These are phyloP conservation scores for Phaeosphaeria sp. DNA, from an alignment of 2,329 filamentous ascomycete species.

Conservation along the genomic window DNA sequence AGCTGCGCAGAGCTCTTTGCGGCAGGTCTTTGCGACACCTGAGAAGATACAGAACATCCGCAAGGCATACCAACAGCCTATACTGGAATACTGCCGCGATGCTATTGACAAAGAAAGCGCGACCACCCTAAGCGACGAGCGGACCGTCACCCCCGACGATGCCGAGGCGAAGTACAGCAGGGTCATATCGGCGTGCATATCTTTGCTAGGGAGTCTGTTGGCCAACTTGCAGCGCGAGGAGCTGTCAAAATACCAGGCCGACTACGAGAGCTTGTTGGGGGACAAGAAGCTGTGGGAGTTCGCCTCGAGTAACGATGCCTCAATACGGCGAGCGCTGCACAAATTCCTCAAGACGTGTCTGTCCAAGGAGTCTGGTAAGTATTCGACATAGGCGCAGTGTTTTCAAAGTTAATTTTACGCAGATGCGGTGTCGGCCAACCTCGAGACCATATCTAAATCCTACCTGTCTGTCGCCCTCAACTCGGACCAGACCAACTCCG, in stretches of 20 bases:
- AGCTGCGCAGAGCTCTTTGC: slow-evolving; percentile 78
- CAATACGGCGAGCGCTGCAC: slow-evolving; percentile 65
- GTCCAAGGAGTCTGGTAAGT: slow-evolving; percentile 53
- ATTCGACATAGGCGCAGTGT: not conserved
- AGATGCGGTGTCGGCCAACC: slow-evolving; percentile 44
- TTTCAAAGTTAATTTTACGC: not conserved
- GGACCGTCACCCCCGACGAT: slow-evolving; percentile 83
- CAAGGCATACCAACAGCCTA: slow-evolving; percentile 79
- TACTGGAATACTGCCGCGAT: slow-evolving; percentile 81
- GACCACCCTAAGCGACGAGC: slow-evolving; percentile 85
- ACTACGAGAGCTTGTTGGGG: slow-evolving; percentile 71
- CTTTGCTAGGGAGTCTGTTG: slow-evolving; percentile 63
- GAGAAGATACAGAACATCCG: slow-evolving; percentile 82
- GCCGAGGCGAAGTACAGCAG: slow-evolving; percentile 84
- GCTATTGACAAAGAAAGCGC: slow-evolving; percentile 79
- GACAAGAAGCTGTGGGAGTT: slow-evolving; percentile 69
- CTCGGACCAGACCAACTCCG: slow-evolving; percentile 75
- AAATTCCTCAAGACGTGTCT: slow-evolving; percentile 61
- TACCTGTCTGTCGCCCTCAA: slow-evolving; percentile 78
- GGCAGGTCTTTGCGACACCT: slow-evolving; percentile 75
- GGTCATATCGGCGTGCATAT: slow-evolving; percentile 69
- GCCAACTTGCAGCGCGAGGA: slow-evolving; percentile 56
- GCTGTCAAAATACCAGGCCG: slow-evolving; percentile 64
- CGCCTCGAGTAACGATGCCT: slow-evolving; percentile 62
- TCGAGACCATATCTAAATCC: slow-evolving; percentile 68